phyloP scores from a whole-genome alignment of 257 asterid species.

The Solanum pimpinellifolium region DNA sequence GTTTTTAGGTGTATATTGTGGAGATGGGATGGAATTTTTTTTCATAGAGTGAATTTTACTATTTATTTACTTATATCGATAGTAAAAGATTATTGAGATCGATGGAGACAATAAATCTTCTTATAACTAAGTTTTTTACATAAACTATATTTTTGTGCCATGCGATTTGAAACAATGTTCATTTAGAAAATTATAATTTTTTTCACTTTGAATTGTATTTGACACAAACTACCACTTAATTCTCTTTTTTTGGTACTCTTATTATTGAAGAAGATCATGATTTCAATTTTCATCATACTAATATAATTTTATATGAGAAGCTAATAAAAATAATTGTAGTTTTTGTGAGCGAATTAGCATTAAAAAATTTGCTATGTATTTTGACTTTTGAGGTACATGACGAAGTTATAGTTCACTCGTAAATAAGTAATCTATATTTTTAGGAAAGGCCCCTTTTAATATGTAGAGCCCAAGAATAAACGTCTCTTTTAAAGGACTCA shows the following conservation, averaged over 20 bases:
- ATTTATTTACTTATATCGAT: no score
- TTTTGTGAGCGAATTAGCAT: neutral
- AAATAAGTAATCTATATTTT: no score
- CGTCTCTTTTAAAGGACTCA: neutral
- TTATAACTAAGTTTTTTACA: no score
- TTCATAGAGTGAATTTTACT: neutral
- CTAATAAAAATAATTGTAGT: neutral
- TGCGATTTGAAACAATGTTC: no score
- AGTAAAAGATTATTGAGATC: neutral
- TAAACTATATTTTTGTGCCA: no score
- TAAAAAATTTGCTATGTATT: no score
- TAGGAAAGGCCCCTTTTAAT: neutral
- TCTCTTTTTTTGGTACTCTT: no score
- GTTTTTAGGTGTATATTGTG: neutral
- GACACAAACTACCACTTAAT: neutral
- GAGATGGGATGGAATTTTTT: neutral
- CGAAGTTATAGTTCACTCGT: neutral
- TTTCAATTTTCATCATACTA: no score
- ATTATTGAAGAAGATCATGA: neutral
- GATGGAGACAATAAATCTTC: neutral
- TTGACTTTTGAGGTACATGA: no score
- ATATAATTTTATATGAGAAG: no score
- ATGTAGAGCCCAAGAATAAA: neutral
- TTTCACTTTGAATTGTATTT: neutral
- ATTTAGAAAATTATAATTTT: no score